These are phyloP conservation scores for Phylloporus rhodoxanthus DNA, from an alignment of 768 basidiomycete species.

Conservation along the genomic window DNA sequence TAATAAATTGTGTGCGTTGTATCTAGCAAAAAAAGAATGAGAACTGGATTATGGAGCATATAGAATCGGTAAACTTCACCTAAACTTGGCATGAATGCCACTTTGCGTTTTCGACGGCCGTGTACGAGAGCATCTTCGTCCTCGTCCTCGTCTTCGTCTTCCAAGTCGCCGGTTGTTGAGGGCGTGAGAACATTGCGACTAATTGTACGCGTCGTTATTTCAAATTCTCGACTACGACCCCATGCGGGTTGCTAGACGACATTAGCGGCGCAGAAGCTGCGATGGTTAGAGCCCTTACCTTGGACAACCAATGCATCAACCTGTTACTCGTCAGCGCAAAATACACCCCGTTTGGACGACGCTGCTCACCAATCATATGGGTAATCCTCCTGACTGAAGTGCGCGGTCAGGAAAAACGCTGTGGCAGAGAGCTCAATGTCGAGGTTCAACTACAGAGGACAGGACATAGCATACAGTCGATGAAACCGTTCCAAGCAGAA, in stretches of 20 bases:
- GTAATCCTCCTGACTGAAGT: conserved; percentile 84
- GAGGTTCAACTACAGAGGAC: background rate
- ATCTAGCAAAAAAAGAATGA: conserved; percentile 41
- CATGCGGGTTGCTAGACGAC: conserved; percentile 75
- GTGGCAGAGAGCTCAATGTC: conserved; percentile 21
- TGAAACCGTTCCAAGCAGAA: conserved; percentile 85
- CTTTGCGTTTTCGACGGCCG: conserved; percentile 69
- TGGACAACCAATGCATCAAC: conserved; percentile 87
- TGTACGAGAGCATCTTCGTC: conserved; percentile 54
- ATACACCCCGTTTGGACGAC: background rate
- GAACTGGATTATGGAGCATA: conserved; percentile 6
- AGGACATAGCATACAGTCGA: conserved; percentile 54
- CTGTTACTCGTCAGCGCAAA: conserved; percentile 32
- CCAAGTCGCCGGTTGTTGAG: conserved; percentile 67
- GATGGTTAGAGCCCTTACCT: conserved; percentile 39
- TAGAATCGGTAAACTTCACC: conserved; percentile 40
- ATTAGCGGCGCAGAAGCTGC: conserved; percentile 14
- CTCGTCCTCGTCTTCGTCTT: conserved; percentile 70
- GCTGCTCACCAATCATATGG: conserved; percentile 71
- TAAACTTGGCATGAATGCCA: conserved; percentile 80
- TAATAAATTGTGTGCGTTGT: conserved; percentile 88
- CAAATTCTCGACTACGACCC: conserved; percentile 84
- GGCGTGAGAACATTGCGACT: conserved; percentile 60
- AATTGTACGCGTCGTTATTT: conserved; percentile 76
- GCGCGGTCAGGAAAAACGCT: conserved; percentile 86